phyloP scores from a whole-genome alignment of 345 rosid genomes.

The Bretschneidera sinensis region DNA sequence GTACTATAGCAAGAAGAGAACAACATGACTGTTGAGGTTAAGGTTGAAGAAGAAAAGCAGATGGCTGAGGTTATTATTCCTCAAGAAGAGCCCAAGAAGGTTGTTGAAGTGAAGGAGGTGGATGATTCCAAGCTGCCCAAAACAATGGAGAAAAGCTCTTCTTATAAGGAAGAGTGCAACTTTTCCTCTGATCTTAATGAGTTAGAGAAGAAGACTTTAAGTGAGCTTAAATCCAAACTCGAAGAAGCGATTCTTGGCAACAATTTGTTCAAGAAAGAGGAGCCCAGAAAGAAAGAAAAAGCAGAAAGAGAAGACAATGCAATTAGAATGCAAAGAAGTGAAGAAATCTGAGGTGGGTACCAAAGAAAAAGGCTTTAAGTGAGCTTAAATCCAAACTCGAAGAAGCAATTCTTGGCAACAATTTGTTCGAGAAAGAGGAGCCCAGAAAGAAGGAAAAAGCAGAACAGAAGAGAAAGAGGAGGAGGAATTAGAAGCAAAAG shows the following conservation, averaged over 20 bases:
- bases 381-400: slow-evolving; percentile 70
- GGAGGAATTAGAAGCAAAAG: too few species aligned
- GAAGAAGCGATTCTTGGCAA: slow-evolving; percentile 64
- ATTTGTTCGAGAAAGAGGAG: slow-evolving; percentile 36
- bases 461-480: slow-evolving; percentile 10
- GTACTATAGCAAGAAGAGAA: not conserved
- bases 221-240: slow-evolving; percentile 59
- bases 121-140: slow-evolving; percentile 31
- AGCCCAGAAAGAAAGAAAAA: slow-evolving; percentile 21
- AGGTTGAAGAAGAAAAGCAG: slow-evolving; percentile 47
- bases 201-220: slow-evolving; percentile 63
- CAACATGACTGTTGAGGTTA: slow-evolving; percentile 84
- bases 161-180: slow-evolving; percentile 80
- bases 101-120: slow-evolving; percentile 16
- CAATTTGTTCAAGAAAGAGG: slow-evolving; percentile 39
- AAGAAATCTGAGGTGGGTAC: too few species aligned
- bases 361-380: slow-evolving; percentile 32
- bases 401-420: slow-evolving; percentile 57
- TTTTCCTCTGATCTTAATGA: slow-evolving; percentile 73
- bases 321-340: slow-evolving; percentile 9
- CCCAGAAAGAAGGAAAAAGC: slow-evolving; percentile 22
- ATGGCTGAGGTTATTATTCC: slow-evolving; percentile 32
- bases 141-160: slow-evolving; percentile 55
- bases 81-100: slow-evolving; percentile 26
- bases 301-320: slow-evolving; percentile 15